Evolutionary conservation across 768 basidiomycete genomes (phyloP), one percentile per base, ranked within the genome.

Genomic region (Lanmaoa pseudosensibilis): DNA sequence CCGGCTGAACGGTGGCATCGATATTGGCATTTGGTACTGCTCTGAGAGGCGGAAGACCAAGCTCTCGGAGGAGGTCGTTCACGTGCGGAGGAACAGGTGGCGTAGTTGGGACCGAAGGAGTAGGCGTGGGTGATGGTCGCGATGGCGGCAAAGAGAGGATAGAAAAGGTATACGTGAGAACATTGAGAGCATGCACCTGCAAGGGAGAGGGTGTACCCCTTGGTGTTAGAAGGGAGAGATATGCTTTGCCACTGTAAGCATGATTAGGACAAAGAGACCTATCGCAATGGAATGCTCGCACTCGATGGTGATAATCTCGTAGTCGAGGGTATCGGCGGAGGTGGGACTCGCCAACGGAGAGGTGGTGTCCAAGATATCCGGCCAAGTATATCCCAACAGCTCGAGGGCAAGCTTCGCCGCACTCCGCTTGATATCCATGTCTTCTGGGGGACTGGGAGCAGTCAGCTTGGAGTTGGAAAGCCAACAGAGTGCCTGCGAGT

Each of bases 61-160:
- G 77, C 56, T 87, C 85, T 55, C 82, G 85, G 11, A 90, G 77
- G 33, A 86, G 75, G 27, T 77, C 73, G 50, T 87, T 86, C 60
- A 88, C 75, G 54, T 86, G 76, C 30, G 77, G 78, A 45, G 80
- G 79, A 25, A 79, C 63, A 52, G 74, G 67, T 4, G 59, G 44
- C 12, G 52, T 30, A 40, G 54, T 49, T 23, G 57, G 39, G 46
- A 70, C 59, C 19, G 73, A 68, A 54, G 71, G 71, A 58, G 59
- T 65, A 33, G 62, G 64, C 39, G 65, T 37, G 55, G 65, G 52
- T 62, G 27, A 18, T 33, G 54, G 47, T 82, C 69, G 37, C 82
- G 73, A 38, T 82, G 74, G 36, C 76, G 75, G 70, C 80, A 85
- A 34, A 36, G 83, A 79, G 6, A 90, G 77, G 16, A 89, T 79